Evolutionary conservation across 1,284 basidiomycete species (phyloP).

Genomic region (Meripilus lineatus): DNA sequence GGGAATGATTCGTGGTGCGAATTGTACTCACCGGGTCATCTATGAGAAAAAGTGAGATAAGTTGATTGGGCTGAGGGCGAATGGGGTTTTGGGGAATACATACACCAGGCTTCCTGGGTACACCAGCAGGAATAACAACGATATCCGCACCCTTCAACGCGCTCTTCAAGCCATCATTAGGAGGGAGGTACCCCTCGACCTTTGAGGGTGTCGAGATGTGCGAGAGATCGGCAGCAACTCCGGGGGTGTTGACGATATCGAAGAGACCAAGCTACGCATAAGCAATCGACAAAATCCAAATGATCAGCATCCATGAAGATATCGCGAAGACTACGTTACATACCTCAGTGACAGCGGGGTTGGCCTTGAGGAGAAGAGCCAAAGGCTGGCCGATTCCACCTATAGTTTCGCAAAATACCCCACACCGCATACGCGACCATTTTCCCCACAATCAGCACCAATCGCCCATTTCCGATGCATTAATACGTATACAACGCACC

Average conservation of each 20-base stretch:
- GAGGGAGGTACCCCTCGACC: slow-evolving; percentile 70
- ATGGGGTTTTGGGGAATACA: slow-evolving; percentile 32
- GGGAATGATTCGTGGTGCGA: too few species aligned
- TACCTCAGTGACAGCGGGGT: slow-evolving; percentile 78
- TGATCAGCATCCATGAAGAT: background rate
- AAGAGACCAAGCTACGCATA: slow-evolving; percentile 70
- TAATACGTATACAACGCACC: slow-evolving; percentile 38
- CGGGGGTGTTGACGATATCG: slow-evolving; percentile 97
- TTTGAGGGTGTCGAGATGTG: slow-evolving; percentile 82
- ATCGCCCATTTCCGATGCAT: background rate
- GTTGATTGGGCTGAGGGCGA: background rate
- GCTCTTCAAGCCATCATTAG: slow-evolving; percentile 80
- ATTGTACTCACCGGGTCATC: slow-evolving; percentile 66
- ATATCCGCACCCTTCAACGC: slow-evolving; percentile 83
- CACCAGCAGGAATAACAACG: slow-evolving; percentile 95
- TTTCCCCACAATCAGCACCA: slow-evolving; percentile 6
- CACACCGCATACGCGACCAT: background rate
- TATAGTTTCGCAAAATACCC: slow-evolving; percentile 24
- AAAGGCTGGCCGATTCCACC: slow-evolving; percentile 93
- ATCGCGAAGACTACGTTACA: slow-evolving; percentile 3
- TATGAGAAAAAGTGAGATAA: slow-evolving; percentile 24
- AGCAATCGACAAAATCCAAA: slow-evolving; percentile 1
- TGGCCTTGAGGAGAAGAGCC: slow-evolving; percentile 84
- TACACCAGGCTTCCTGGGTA: slow-evolving; percentile 93
- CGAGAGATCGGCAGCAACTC: slow-evolving; percentile 92